A percentile compares a stretch with the other conserved stretches of the same genome.
Conservation (phyloP, 164 flowering plant genomes). For the Stephania yunnanensis region DNA sequence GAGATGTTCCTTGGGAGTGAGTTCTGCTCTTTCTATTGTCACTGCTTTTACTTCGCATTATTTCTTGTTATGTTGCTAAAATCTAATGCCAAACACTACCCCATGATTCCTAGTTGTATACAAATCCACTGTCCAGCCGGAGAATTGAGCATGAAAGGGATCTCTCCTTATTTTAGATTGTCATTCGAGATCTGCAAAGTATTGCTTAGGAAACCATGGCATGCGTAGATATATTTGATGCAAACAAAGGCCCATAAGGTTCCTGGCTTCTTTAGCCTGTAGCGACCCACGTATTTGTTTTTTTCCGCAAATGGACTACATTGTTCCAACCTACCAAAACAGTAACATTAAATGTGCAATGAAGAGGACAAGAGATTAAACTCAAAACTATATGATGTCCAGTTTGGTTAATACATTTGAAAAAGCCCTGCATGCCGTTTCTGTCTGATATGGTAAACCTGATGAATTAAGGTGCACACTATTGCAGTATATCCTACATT, state of each 20-base stretch:
- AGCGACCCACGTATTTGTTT: not conserved
- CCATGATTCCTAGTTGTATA: too few species aligned
- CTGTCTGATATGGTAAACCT: not conserved
- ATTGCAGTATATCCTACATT: not conserved
- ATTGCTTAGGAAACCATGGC: not conserved
- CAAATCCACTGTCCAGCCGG: too few species aligned
- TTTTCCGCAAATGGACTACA: not conserved
- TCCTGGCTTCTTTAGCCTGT: not conserved
- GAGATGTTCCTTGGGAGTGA: conserved; percentile 99
- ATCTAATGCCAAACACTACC: too few species aligned
- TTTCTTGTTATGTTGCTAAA: not conserved
- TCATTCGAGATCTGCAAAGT: not conserved
- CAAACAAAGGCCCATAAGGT: not conserved
- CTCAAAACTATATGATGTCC: not conserved
- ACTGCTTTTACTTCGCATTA: not conserved
- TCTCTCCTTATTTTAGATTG: too few species aligned
- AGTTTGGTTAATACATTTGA: not conserved
- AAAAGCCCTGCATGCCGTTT: not conserved
- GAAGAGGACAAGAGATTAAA: not conserved
- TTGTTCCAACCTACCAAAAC: not conserved
- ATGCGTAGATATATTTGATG: not conserved
- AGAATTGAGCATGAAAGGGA: too few species aligned
- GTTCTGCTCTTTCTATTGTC: conserved; percentile 12
- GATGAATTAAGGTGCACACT: not conserved
- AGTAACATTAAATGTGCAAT: not conserved